Conservation (phyloP, 495 filamentous ascomycete species). For the Penicillium egyptiacum region DNA sequence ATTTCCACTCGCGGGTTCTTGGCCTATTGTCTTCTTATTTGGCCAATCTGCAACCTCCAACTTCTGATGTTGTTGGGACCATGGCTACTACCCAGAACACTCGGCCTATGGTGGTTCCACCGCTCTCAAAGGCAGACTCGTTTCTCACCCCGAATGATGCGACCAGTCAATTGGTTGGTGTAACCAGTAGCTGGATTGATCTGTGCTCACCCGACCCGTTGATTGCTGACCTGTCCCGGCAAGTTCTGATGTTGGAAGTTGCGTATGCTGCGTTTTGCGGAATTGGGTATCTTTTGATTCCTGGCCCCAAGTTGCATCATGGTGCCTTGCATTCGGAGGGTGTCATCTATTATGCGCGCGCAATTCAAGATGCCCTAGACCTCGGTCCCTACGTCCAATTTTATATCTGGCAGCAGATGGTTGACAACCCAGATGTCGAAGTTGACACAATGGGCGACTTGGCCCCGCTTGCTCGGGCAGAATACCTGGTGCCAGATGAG, state of each 20-base stretch:
- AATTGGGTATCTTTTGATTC: slow-evolving; percentile 75
- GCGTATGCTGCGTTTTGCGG: slow-evolving; percentile 95
- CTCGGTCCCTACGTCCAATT: slow-evolving; percentile 74
- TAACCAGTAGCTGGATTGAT: slow-evolving; percentile 87
- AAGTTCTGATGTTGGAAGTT: slow-evolving; percentile 86
- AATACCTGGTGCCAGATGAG: slow-evolving; percentile 43
- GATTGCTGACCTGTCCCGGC: slow-evolving; percentile 78
- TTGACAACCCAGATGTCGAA: slow-evolving; percentile 55
- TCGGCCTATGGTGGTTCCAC: slow-evolving; percentile 59
- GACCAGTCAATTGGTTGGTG: slow-evolving; percentile 68
- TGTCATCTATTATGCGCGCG: slow-evolving; percentile 73
- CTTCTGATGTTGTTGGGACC: slow-evolving; percentile 36
- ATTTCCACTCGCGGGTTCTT: slow-evolving; percentile 77
- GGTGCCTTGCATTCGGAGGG: slow-evolving; percentile 46
- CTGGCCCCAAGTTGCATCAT: slow-evolving; percentile 64
- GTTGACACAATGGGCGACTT: slow-evolving; percentile 58
- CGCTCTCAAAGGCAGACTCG: slow-evolving; percentile 72
- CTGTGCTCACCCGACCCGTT: slow-evolving; percentile 78
- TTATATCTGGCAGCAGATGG: slow-evolving; percentile 80
- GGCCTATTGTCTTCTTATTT: slow-evolving; percentile 60
- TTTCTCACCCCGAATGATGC: slow-evolving; percentile 68
- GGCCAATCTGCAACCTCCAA: slow-evolving; percentile 33
- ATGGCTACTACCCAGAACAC: slow-evolving; percentile 39
- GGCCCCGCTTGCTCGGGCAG: slow-evolving; percentile 55
- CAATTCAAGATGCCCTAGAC: slow-evolving; percentile 75